Evolutionary conservation across 163 green algal genomes (phyloP).

Genomic region (Coccomyxa subellipsoidea): DNA sequence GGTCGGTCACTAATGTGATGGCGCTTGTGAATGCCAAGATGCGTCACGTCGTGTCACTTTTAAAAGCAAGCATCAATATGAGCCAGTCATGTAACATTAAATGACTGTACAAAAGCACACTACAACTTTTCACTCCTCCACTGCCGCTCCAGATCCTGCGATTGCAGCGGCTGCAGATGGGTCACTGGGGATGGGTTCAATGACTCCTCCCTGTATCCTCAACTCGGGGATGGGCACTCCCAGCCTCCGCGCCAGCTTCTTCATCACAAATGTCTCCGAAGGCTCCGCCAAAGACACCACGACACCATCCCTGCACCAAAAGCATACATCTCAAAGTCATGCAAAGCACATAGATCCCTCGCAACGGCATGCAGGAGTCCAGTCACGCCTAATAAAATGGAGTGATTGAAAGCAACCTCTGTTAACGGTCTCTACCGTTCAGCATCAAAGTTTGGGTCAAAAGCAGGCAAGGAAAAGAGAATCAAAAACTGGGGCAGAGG

Average conservation of each 20-base stretch:
- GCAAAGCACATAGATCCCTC: not conserved
- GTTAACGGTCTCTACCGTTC: no score
- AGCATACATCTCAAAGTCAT: not conserved
- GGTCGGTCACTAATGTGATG: no score
- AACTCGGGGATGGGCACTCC: constrained; percentile 53
- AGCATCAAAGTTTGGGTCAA: no score
- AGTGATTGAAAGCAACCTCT: not conserved
- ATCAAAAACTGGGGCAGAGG: no score
- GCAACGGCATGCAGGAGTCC: not conserved
- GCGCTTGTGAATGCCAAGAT: no score
- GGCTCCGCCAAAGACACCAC: constrained; percentile 67
- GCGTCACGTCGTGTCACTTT: no score
- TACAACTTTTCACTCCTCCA: no score
- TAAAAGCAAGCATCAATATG: no score
- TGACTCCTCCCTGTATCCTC: not conserved
- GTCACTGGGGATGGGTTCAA: not conserved
- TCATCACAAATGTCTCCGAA: constrained; percentile 74
- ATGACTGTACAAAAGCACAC: no score
- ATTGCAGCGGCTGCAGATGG: not conserved
- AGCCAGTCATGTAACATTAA: no score
- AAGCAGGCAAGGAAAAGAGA: no score
- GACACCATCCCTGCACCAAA: constrained; percentile 37
- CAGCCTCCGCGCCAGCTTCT: constrained; percentile 67
- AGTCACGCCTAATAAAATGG: not conserved
- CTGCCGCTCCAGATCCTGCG: no score